Base-by-base conservation (phyloP, 371 early-diverging fungal genomes). In the Mucor racemosus region DNA sequence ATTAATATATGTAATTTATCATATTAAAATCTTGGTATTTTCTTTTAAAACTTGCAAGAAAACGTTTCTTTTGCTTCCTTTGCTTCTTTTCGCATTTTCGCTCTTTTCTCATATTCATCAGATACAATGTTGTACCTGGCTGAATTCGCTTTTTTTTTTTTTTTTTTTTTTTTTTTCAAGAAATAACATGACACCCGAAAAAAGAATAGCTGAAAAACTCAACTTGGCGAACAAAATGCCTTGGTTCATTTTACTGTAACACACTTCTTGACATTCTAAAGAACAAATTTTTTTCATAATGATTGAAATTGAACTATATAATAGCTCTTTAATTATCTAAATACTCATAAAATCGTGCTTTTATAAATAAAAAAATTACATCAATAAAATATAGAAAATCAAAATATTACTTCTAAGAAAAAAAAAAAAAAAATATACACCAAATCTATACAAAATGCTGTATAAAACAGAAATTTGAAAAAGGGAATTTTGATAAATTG, bases 241-340 rank as follows among this genome's bases (percentile, higher is more conserved):
- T 39, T 26, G 21, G 31, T 15, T 44, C 26, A 33, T 60, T 58
- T n/a, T 64, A 10, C 58, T 59, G 69, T 69, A 53, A 64, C 58
- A 69, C 69, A 59, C 38, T 69, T 69, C 69, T 60, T 54, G 35
- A 56, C 53, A 42, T 69, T 69, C 69, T 64, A 55, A 42, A 59
- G 35, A 48, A 26, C 14, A 31, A 31, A 14, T 26, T 33, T 54
- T 54, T 54, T 56, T 35, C 14, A 26, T 21, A 17, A 46, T 46
- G 26, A 38, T 31, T 53, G 31, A 21, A 31, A 13, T 13, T 26
- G 53, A 10, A 9, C 46, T 13, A 5, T 3, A 50, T 7, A 10
- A 4, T 31, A 26, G 26, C 3, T 26, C 1, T 26, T 26, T 26
- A 26, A 26, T 26, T 26, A 26, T 1, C 26, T 26, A 26, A 26